A percentile compares a stretch with the other conserved stretches of the same genome.
phyloP scores from a whole-genome alignment of 129 eudicot species.

The Lonicera japonica region DNA sequence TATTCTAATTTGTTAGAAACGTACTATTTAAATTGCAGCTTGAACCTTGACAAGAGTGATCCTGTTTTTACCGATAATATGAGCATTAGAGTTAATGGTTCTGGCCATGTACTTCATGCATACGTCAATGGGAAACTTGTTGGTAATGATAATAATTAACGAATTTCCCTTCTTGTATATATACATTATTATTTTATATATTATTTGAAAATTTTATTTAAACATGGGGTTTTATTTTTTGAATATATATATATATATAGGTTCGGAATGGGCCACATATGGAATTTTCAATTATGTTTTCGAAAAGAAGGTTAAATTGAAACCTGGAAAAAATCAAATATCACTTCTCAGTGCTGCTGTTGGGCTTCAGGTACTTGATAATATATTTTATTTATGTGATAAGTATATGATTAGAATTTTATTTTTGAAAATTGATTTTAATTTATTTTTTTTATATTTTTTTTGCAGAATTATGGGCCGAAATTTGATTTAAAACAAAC shows the following conservation, averaged over 20 bases:
- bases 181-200: no score
- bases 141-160: constrained; percentile 23
- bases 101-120: constrained; percentile 59
- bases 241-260: constrained; percentile 21
- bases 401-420: background rate
- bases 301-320: constrained; percentile 29
- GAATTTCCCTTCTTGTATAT: background rate
- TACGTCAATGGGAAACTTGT: constrained; percentile 48
- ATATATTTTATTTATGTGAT: background rate
- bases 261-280: constrained; percentile 31
- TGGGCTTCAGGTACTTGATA: constrained; percentile 37
- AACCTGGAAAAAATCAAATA: constrained; percentile 39
- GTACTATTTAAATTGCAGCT: constrained; percentile 12
- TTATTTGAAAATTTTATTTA: background rate
- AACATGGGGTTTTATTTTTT: background rate
- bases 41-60: constrained; percentile 39
- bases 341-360: constrained; percentile 53
- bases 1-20: no score
- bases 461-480: constrained; percentile 49
- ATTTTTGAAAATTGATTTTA: background rate
- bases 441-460: background rate
- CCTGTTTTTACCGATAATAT: constrained; percentile 40
- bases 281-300: constrained; percentile 26
- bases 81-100: constrained; percentile 42
- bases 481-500: constrained; percentile 24